These are phyloP conservation scores for Ceratobasidium sp. DNA, from an alignment of 1,284 basidiomycete species.

Conservation along the genomic window DNA sequence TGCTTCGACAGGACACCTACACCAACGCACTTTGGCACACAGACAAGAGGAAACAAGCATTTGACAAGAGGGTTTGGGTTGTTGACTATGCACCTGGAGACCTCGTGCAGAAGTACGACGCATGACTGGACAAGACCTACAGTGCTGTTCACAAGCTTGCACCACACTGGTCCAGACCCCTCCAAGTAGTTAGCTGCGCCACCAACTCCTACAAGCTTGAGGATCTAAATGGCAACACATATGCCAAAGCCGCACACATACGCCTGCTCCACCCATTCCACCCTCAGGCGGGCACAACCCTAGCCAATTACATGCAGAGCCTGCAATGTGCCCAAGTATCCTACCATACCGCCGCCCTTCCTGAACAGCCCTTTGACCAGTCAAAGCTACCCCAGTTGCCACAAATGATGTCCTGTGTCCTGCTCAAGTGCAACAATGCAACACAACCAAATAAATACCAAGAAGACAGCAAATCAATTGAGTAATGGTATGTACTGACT, in stretches of 20 bases:
- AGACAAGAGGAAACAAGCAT: too few species aligned
- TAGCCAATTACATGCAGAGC: background rate
- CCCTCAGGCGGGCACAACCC: background rate
- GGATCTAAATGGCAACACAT: slow-evolving; percentile 4
- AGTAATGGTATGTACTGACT: background rate
- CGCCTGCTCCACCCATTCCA: background rate
- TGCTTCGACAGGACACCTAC: too few species aligned
- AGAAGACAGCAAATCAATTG: background rate
- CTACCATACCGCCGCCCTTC: background rate
- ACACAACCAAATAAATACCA: background rate
- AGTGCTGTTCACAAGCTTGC: too few species aligned
- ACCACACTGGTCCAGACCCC: slow-evolving; percentile 32
- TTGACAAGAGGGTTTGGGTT: too few species aligned
- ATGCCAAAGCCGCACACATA: background rate
- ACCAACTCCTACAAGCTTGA: slow-evolving; percentile 38
- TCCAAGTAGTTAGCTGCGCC: background rate
- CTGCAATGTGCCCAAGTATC: background rate
- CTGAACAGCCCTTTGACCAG: background rate
- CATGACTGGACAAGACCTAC: too few species aligned
- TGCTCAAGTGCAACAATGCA: background rate
- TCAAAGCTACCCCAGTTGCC: background rate
- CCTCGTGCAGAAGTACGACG: too few species aligned
- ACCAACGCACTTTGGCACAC: too few species aligned
- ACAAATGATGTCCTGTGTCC: background rate
- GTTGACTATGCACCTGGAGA: too few species aligned